Evolutionary conservation across 345 rosid species (phyloP), one percentile per base, ranked within the genome.

Genomic region (Abelmoschus esculentus): DNA sequence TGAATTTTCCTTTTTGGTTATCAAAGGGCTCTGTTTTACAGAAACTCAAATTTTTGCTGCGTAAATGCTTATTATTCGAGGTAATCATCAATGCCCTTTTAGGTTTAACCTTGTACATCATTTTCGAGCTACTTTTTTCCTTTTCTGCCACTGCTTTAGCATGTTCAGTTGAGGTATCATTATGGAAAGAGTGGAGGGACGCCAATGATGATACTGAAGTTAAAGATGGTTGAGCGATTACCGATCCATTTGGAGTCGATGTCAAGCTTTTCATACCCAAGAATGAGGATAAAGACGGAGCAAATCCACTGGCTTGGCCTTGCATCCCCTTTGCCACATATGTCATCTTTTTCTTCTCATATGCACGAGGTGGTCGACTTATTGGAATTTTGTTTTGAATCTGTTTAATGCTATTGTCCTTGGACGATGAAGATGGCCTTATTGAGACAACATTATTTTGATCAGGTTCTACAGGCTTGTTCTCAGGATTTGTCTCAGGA

Each of bases 11-110:
- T n/a, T 54, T 76, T 40, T 78, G 80, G 11, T 71, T 70, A 52
- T 75, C 75, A 19, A 90, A 67, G 71, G 78, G 71, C 79, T 78
- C 89, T 65, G 89, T 87, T 76, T 79, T 86, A 79, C 76, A 83
- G 75, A 86, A 89, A 52, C 61, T 79, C 60, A 80, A 46, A 66
- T 77, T 75, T 56, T 60, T 63, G 54, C 73, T 34, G 40, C 13
- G 66, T 55, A 29, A 56, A 54, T 70, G 68, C 52, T 75, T 77
- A 6, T 76, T 70, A 58, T 75, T 80, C 47, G 67, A 66, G 58
- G 46, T 73, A 60, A 49, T 69, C 55, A 66, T 64, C 67, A 62
- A 83, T 18, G 26, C 83, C 34, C 31, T 79, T 75, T 64, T 75
- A 70, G 80, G 73, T 65, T 68, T 80, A 18, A 32, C 66, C 74